Percentiles rank a stretch among this genome's conserved stretches.
Evolutionary conservation across 2,329 filamentous ascomycete species (phyloP).

Genomic region (Fusarium agapanthi): DNA sequence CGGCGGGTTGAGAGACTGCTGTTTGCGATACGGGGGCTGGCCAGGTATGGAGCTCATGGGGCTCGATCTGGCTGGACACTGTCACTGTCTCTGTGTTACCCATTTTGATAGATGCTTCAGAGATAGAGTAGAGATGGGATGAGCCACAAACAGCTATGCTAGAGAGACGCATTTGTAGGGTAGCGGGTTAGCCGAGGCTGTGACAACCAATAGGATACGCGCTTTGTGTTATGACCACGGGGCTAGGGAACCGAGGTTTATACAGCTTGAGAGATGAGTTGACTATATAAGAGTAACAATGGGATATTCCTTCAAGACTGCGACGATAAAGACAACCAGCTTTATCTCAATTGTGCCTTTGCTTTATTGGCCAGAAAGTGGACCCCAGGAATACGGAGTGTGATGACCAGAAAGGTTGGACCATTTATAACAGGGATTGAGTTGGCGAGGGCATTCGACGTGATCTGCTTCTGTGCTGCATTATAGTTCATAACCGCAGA

Average conservation of each 20-base stretch:
- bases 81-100: background rate
- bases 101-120: background rate
- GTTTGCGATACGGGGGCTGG: background rate
- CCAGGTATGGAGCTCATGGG: background rate
- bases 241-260: background rate
- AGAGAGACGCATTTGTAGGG: background rate
- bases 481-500: no score
- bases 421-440: no score
- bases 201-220: background rate
- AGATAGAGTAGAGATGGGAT: background rate
- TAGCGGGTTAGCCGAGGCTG: background rate
- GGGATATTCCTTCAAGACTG: background rate
- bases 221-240: accelerated
- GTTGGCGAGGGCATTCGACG: no score
- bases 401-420: no score
- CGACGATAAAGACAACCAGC: accelerated
- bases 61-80: background rate
- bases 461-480: no score
- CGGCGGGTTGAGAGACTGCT: background rate
- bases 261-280: background rate
- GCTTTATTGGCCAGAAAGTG: no score
- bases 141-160: background rate
- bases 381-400: no score
- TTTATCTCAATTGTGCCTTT: accelerated
- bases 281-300: background rate